A percentile compares a stretch with the other conserved stretches of the same genome.
phyloP scores from a whole-genome alignment of 495 filamentous ascomycete genomes.

The Xylaria acuta region DNA sequence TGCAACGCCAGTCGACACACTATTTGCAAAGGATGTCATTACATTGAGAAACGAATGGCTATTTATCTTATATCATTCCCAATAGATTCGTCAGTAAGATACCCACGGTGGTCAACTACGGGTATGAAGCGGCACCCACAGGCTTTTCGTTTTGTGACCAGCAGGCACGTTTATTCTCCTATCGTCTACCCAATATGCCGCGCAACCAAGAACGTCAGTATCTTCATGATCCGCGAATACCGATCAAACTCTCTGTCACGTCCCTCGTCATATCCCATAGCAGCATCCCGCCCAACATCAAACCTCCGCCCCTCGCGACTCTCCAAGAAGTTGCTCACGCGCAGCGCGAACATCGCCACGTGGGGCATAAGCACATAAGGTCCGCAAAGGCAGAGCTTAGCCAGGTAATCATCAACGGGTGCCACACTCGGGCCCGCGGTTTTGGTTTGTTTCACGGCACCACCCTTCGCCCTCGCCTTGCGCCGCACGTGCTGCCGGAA shows the following conservation, averaged over 20 bases:
- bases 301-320: background rate
- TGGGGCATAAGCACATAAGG: constrained; percentile 17
- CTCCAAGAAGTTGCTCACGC: background rate
- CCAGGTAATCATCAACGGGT: background rate
- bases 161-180: background rate
- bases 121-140: background rate
- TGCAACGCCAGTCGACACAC: too few species aligned
- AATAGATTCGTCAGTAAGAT: background rate
- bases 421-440: background rate
- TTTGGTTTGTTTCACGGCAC: background rate
- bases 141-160: background rate
- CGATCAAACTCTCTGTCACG: constrained; percentile 4
- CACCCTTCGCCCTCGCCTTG: too few species aligned
- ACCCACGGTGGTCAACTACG: background rate
- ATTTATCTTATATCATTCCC: too few species aligned
- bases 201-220: constrained; percentile 11
- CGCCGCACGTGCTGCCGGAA: constrained; percentile 13
- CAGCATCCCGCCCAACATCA: background rate
- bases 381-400: background rate
- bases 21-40: too few species aligned
- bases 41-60: too few species aligned
- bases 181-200: background rate
- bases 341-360: constrained; percentile 5
- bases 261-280: background rate
- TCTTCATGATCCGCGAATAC: constrained; percentile 15